These are phyloP conservation scores for Fragilaria radians DNA, from an alignment of 108 stramenopile genomes.

Conservation along the genomic window DNA sequence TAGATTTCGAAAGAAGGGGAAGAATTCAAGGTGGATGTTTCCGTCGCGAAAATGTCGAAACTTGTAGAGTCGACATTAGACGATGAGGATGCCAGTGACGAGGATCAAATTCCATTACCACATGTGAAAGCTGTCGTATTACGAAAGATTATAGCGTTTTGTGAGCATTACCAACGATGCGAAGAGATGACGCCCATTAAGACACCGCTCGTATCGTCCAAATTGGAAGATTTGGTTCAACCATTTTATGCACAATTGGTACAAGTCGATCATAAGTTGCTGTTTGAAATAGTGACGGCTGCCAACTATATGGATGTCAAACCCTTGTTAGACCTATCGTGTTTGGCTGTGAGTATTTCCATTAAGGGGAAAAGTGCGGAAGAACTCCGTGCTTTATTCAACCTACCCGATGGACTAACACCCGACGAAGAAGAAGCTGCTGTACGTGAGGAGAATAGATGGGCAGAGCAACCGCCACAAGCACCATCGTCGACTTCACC, in stretches of 20 bases:
- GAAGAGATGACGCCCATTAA: constrained; percentile 99
- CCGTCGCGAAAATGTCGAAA: constrained; percentile 95
- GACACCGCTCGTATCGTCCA: constrained; percentile 95
- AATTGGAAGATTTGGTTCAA: constrained; percentile 98
- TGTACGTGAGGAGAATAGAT: constrained; percentile 99
- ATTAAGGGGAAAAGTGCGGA: constrained; percentile 99
- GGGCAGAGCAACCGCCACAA: too few species aligned
- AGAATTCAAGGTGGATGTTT: constrained; percentile 76
- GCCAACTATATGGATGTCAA: constrained; percentile 99
- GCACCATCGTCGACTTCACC: too few species aligned
- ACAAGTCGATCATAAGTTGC: constrained; percentile 92
- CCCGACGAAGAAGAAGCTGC: constrained; percentile 99
- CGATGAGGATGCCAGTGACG: constrained; percentile 73
- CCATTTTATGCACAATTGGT: constrained; percentile 99
- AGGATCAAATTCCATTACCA: constrained; percentile 94
- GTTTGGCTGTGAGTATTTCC: constrained; percentile 98
- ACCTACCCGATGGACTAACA: constrained; percentile 98
- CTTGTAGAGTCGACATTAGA: constrained; percentile 93
- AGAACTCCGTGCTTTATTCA: constrained; percentile 96
- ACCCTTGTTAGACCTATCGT: constrained; percentile 96
- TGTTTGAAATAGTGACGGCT: constrained; percentile 98
- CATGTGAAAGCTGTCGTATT: constrained; percentile 96
- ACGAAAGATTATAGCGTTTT: constrained; percentile 98
- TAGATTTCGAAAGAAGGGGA: constrained; percentile 94
- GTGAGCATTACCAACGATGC: constrained; percentile 87